Evolutionary conservation across 2,329 filamentous ascomycete genomes (phyloP), one percentile per base, ranked within the genome.

Genomic region (Aspergillus sp.): DNA sequence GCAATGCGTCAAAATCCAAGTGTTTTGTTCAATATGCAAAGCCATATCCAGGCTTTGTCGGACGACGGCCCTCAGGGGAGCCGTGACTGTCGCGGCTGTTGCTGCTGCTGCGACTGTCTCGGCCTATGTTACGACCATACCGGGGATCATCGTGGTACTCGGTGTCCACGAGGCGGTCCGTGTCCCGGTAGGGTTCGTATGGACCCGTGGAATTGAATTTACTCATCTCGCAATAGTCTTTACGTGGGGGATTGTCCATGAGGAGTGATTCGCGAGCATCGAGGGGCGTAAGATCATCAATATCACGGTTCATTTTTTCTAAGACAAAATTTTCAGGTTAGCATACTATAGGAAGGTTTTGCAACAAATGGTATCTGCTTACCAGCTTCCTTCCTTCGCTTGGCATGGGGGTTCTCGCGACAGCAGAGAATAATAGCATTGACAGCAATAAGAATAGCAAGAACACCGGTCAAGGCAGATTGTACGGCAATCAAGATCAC

Each of bases 401-500:
- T 89, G 63, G 90, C 87, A 75, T 98, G 93, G 4, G 93, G 93
- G 78, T 98, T 98, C 78, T 92, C 85, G 72, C 89, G 90, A 83
- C 86, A 87, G 77, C 88, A 92, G 52, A 87, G 84, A 66, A 91
- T 90, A 70, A 97, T 86, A 47, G 91, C 91, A 70, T 98, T 98
- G 79, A 93, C 90, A 11, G 85, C 84, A 66, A 99, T 96, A 31
- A 98, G 82, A 52, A 98, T 89, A 3, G 91, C 93, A 56, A 99
- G 81, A 23, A 91, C 75, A 61, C 84, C 92, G 6, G 93, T 96
- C 64, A 99, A 79, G 0, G 88, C 84, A 0, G 90, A 90, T 76
- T 99, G 95, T 5, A 98, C 83, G n/a, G 88, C 91, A 64, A 98
- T 95, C 58, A 99, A 83, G 15, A 92, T 90, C n/a, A 98, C 86